Evolutionary conservation across 169 alveolate genomes (phyloP).

Genomic region (Plasmodium malariae): DNA sequence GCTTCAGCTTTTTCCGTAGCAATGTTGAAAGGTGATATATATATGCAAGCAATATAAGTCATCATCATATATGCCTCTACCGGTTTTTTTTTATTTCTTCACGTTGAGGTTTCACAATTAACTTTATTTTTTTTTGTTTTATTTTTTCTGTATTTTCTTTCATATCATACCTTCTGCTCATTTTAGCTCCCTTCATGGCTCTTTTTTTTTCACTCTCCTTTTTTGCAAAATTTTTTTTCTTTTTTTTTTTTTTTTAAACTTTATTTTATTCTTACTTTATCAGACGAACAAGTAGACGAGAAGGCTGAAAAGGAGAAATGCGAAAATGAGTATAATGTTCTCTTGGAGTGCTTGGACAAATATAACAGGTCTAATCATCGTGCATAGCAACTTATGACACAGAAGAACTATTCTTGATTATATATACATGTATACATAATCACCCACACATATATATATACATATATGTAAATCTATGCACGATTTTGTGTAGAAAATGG

Average conservation of each 20-base stretch:
- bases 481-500: slow-evolving; percentile 9
- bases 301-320: slow-evolving; percentile 81
- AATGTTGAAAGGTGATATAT: too few species aligned
- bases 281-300: slow-evolving; percentile 77
- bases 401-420: too few species aligned
- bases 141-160: too few species aligned
- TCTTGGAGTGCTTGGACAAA: slow-evolving; percentile 79
- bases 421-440: background rate
- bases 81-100: too few species aligned
- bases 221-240: background rate
- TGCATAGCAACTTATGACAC: too few species aligned
- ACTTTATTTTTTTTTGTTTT: too few species aligned
- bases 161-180: background rate
- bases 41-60: too few species aligned
- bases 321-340: slow-evolving; percentile 72
- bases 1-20: background rate
- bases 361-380: slow-evolving; percentile 76
- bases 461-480: background rate
- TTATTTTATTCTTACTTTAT: background rate
- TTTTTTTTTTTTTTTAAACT: background rate
- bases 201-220: background rate
- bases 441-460: background rate
- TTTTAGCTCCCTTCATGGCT: background rate
- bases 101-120: too few species aligned
- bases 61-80: too few species aligned